Conservation (phyloP, 225 moss, liverwort and hornwort genomes). For the Lunularia cruciata region DNA sequence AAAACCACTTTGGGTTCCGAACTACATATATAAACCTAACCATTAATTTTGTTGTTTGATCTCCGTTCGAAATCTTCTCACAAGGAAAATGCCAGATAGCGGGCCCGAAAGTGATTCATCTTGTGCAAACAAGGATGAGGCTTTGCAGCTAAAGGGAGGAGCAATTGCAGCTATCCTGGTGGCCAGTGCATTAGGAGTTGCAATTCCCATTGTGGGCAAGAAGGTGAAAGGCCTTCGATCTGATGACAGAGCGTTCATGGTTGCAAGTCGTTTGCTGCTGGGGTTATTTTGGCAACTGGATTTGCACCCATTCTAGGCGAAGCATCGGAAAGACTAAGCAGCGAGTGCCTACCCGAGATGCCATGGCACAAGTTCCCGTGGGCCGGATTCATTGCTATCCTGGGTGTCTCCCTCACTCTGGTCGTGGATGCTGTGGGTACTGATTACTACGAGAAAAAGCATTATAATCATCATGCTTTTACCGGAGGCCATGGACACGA, state of each 20-base stretch:
- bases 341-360: slow-evolving; percentile 55
- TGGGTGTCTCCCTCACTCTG: slow-evolving; percentile 57
- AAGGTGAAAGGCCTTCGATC: slow-evolving; percentile 46
- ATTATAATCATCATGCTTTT: slow-evolving; percentile 4
- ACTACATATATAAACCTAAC: too few relatives aligned
- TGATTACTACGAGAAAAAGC: slow-evolving; percentile 55
- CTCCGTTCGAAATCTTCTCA: too few relatives aligned
- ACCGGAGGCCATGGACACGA: slow-evolving; percentile 15
- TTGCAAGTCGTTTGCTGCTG: slow-evolving; percentile 83
- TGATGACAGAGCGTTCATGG: slow-evolving; percentile 65
- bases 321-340: slow-evolving; percentile 53
- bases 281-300: slow-evolving; percentile 76
- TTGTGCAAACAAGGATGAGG: slow-evolving; percentile 43
- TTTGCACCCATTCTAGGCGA: slow-evolving; percentile 76
- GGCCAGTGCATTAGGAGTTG: slow-evolving; percentile 57
- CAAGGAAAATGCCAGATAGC: slow-evolving; percentile 46
- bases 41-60: too few relatives aligned
- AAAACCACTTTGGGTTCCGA: too few relatives aligned
- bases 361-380: slow-evolving; percentile 78
- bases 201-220: slow-evolving; percentile 64
- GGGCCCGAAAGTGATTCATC: background rate
- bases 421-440: slow-evolving; percentile 62
- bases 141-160: slow-evolving; percentile 48
- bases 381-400: slow-evolving; percentile 66
- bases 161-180: slow-evolving; percentile 60